phyloP scores from a whole-genome alignment of 768 basidiomycete species.

The Fibroporia radiculosa region DNA sequence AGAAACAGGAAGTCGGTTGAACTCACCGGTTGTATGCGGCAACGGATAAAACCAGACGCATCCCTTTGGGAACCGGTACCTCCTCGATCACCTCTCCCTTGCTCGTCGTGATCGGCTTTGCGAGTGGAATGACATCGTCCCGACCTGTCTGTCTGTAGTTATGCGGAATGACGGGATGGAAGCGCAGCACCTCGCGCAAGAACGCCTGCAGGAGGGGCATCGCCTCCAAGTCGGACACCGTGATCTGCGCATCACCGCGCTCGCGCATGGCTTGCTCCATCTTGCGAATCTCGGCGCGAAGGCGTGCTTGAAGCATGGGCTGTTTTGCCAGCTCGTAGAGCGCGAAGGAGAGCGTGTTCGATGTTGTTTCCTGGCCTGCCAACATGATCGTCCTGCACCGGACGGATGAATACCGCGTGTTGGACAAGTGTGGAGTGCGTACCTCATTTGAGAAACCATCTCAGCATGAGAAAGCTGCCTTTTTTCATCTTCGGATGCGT shows the following conservation, averaged over 20 bases:
- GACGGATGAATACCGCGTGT: not conserved
- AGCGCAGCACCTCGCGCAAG: conserved; percentile 48
- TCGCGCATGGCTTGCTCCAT: conserved; percentile 26
- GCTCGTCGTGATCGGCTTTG: conserved; percentile 39
- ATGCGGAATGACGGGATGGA: conserved; percentile 46
- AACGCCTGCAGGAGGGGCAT: conserved; percentile 44
- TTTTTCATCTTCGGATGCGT: conserved; percentile 38
- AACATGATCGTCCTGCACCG: conserved; percentile 20
- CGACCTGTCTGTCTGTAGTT: conserved; percentile 40
- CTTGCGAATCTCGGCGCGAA: conserved; percentile 51
- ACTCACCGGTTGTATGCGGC: conserved; percentile 47
- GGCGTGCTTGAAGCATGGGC: conserved; percentile 47
- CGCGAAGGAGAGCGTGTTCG: conserved; percentile 52
- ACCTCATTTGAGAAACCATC: conserved; percentile 24
- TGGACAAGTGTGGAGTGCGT: not conserved
- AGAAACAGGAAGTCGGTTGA: no score
- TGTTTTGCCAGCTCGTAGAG: conserved; percentile 54
- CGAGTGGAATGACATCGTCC: conserved; percentile 55
- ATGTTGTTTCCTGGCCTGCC: conserved; percentile 49
- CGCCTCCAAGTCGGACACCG: conserved; percentile 38
- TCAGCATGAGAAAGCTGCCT: conserved; percentile 28
- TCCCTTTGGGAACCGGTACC: conserved; percentile 42
- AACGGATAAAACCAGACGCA: conserved; percentile 44
- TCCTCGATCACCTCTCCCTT: conserved; percentile 36
- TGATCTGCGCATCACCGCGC: conserved; percentile 33